A percentile compares a stretch with the other conserved stretches of the same genome.
Evolutionary conservation across 345 rosid species (phyloP).

Genomic region (Hevea brasiliensis): DNA sequence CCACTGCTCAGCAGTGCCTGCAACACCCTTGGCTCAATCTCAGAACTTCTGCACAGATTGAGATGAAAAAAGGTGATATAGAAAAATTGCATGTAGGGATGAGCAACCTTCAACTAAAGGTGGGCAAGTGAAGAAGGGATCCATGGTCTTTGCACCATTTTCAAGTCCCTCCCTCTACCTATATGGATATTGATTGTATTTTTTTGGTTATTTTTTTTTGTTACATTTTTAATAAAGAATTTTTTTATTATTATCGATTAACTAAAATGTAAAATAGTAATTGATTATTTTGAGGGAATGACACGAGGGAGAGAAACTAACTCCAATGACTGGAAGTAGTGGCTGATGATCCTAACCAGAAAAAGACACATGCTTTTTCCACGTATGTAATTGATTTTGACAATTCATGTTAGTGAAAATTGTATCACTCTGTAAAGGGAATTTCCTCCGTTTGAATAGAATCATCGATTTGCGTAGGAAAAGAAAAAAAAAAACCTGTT

Average conservation of each 20-base stretch:
- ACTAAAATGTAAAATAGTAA: slow-evolving; percentile 44
- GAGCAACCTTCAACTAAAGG: slow-evolving; percentile 49
- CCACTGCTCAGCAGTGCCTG: slow-evolving; percentile 85
- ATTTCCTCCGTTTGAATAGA: not conserved
- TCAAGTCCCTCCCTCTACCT: slow-evolving; percentile 34
- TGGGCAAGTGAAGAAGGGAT: slow-evolving; percentile 49
- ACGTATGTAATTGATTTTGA: slow-evolving; percentile 13
- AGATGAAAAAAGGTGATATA: slow-evolving; percentile 22
- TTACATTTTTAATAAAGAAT: slow-evolving; percentile 24
- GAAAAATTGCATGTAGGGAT: slow-evolving; percentile 42
- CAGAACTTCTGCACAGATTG: slow-evolving; percentile 23
- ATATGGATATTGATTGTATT: slow-evolving; percentile 34
- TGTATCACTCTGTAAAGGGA: not conserved
- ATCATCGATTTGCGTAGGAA: not conserved
- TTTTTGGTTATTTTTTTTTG: slow-evolving; percentile 24
- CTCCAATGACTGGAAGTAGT: not conserved
- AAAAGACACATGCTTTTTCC: slow-evolving; percentile 1
- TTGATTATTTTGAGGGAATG: slow-evolving; percentile 22
- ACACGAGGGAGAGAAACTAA: slow-evolving; percentile 30
- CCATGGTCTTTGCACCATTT: slow-evolving; percentile 12
- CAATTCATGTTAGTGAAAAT: slow-evolving; percentile 4
- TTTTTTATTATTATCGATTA: slow-evolving; percentile 24
- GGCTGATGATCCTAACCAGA: no score
- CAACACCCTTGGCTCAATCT: slow-evolving; percentile 87
- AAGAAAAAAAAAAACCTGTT: no score